Base-by-base conservation (phyloP, 2,329 filamentous ascomycete species). In the Botrytis pseudocinerea region DNA sequence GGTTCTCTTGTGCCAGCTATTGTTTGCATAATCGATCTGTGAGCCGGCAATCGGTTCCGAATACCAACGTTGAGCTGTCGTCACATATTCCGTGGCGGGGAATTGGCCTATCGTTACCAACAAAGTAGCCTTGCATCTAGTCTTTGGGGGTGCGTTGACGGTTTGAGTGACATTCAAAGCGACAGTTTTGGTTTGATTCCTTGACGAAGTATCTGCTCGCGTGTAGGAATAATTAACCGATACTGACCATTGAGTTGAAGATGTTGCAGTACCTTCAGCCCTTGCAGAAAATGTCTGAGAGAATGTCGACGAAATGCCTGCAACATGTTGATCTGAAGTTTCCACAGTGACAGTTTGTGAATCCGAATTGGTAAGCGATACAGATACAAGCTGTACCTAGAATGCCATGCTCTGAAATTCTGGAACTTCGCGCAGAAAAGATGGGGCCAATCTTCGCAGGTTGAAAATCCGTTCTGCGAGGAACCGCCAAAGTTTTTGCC, bases 311-410 rank as follows among this genome's bases (percentile, higher is more conserved):
- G 63, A 32, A 16, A 65, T n/a, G 42, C 63, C 63, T 28, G 44
- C n/a, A 14, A 65, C 42, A n/a, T 65, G 42, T 51, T 65, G 63
- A 51, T 48, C 63, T 20, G 63, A 48, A 16, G 63, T 65, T 48
- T 65, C 63, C n/a, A 65, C 63, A 32, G 63, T 48, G 18, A 65
- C 18, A 4, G 63, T 65, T 65, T 65, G 63, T 35, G 42, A 48
- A 20, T 28, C 16, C 18, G 42, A 35, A 9, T 48, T 65, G 20
- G 8, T 35, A 18, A 65, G 63, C 5, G 42, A 46, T 16, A 35
- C 40, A 32, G 32, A 4, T 25, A 65, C 28, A 10, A 42, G 63
- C 28, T 65, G 63, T 65, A 65, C 44, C 18, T 35, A 51, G 48
- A n/a, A 51, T n/a, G 14, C n/a, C 48, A 22, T 54, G 25, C n/a